Evolutionary conservation across 2,329 filamentous ascomycete species (phyloP).

Genomic region (Epicoccum nigrum): DNA sequence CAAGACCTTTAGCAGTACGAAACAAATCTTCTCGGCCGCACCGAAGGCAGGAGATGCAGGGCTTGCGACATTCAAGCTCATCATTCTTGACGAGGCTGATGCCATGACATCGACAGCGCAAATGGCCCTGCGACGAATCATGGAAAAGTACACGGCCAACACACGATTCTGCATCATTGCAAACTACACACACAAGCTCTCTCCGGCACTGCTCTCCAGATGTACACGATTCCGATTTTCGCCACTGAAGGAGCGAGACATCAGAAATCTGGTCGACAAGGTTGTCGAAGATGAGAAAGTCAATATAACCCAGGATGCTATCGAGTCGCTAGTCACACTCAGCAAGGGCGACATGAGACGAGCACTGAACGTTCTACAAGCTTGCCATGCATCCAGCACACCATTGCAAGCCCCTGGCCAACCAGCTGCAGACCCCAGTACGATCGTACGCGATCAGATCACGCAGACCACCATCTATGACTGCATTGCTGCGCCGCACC

Average conservation of each 20-base stretch:
- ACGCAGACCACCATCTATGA: slow-evolving; percentile 93
- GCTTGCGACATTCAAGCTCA: slow-evolving; percentile 86
- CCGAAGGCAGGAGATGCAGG: slow-evolving; percentile 55
- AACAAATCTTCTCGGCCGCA: slow-evolving; percentile 87
- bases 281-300: slow-evolving; percentile 88
- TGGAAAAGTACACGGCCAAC: slow-evolving; percentile 99
- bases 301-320: slow-evolving; percentile 79
- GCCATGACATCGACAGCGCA: slow-evolving; percentile 99
- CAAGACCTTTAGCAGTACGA: slow-evolving; percentile 98
- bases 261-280: slow-evolving; percentile 81
- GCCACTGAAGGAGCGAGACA: slow-evolving; percentile 87
- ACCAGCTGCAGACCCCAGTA: slow-evolving; percentile 57
- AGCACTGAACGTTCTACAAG: slow-evolving; percentile 92
- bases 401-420: slow-evolving; percentile 58
- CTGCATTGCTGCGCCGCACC: slow-evolving; percentile 94
- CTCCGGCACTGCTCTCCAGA: slow-evolving; percentile 86
- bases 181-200: slow-evolving; percentile 98
- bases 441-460: slow-evolving; percentile 79
- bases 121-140: slow-evolving; percentile 94
- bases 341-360: slow-evolving; percentile 97
- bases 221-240: slow-evolving; percentile 97
- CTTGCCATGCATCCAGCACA: slow-evolving; percentile 90
- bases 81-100: slow-evolving; percentile 98
- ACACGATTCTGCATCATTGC: slow-evolving; percentile 98
- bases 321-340: slow-evolving; percentile 80